Base-by-base conservation (phyloP, 129 eudicot genomes). In the Ambrosia artemisiifolia region DNA sequence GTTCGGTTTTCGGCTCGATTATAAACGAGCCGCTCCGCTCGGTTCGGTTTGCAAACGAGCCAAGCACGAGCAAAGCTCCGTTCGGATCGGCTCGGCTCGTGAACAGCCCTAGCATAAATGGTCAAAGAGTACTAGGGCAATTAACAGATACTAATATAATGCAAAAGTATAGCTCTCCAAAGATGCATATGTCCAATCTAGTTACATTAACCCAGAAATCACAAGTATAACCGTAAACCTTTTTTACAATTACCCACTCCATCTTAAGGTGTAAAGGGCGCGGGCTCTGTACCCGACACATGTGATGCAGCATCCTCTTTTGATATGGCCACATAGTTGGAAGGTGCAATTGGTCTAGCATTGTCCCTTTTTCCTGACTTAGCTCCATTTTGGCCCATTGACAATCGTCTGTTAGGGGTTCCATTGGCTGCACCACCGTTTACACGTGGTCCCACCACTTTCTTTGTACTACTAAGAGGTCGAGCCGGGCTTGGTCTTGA, bases 401-500 rank as follows among this genome's bases (percentile, higher is more conserved):
- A 95, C 32, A 86, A 82, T 12, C 99, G 86, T 55, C 99, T 82
- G 81, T 69, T 86, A 3, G 99, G 83, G 44, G 80, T 80, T 50
- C 92, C 98, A 64, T 87, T 93, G 30, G 83, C 80, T 20, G 76
- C 81, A 56, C 88, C 86, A 11, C 95, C 98, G 19, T 90, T 90
- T 38, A 86, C 91, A 13, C 97, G 99, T 62, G 99, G 93, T 11
- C 97, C 97, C 6, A 67, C 80, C 33, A 77, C 88, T 55, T 88
- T 95, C 85, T 91, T 87, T 19, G 88, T 47, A 42, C 91, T 74
- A 11, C 91, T 78, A 69, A 51, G 70, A 4, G 83, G 88, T 71
- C 94, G 85, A 44, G 88, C 97, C 2, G 99, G 97, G 88, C 95
- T 95, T 68, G 99, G 96, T 71, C 81, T 95, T 76, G 96, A 78